These are phyloP conservation scores for Colletotrichum chlorophyti DNA, from an alignment of 2,329 filamentous ascomycete genomes.

Conservation along the genomic window DNA sequence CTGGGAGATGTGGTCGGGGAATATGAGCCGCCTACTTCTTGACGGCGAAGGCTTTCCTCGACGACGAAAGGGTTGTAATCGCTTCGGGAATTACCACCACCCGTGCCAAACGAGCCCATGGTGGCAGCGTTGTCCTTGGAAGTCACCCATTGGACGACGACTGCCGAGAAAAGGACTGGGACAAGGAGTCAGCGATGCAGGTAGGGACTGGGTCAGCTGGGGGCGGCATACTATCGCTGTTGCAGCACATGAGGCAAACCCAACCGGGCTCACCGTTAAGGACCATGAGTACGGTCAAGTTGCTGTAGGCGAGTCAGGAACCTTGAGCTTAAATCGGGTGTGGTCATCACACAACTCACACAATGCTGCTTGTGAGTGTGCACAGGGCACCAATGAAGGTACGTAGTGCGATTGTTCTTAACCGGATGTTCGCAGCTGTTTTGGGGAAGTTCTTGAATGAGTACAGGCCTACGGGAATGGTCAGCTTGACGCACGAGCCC, in stretches of 20 bases:
- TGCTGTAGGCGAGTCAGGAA: slow-evolving; percentile 45
- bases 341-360: slow-evolving; percentile 51
- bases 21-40: too few relatives aligned
- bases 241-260: slow-evolving; percentile 72
- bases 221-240: slow-evolving; percentile 60
- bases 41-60: background rate
- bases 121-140: slow-evolving; percentile 49
- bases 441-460: slow-evolving; percentile 56
- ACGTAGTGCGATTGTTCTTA: slow-evolving; percentile 60
- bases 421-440: slow-evolving; percentile 46
- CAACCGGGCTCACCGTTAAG: slow-evolving; percentile 68
- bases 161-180: slow-evolving; percentile 64
- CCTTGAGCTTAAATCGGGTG: background rate
- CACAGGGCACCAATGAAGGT: slow-evolving; percentile 66
- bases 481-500: background rate
- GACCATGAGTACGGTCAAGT: slow-evolving; percentile 63
- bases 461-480: slow-evolving; percentile 54
- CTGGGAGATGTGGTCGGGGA: slow-evolving; percentile 29
- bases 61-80: slow-evolving; percentile 7
- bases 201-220: background rate
- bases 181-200: background rate
- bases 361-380: slow-evolving; percentile 64
- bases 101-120: background rate
- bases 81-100: background rate
- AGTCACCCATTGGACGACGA: slow-evolving; percentile 69